phyloP scores from a whole-genome alignment of 2,329 filamentous ascomycete genomes.

The Sphaerulina musiva region DNA sequence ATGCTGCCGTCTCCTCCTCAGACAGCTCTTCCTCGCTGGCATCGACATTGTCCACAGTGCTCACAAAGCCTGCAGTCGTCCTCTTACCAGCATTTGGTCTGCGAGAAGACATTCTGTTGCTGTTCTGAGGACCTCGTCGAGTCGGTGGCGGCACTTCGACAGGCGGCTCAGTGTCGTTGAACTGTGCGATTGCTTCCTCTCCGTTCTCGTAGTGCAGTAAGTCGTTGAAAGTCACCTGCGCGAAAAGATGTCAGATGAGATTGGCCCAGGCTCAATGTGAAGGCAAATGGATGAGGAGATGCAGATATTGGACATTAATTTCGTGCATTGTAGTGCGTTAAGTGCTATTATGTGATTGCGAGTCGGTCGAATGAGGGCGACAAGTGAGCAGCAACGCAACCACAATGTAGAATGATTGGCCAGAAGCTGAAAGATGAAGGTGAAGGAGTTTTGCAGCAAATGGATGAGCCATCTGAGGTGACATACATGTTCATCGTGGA shows the following conservation, averaged over 20 bases:
- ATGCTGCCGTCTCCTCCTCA: slow-evolving; percentile 18
- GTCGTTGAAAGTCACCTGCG: slow-evolving; percentile 42
- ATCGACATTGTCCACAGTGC: slow-evolving; percentile 25
- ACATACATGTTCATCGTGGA: slow-evolving; percentile 37
- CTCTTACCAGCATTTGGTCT: slow-evolving; percentile 16
- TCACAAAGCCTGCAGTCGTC: slow-evolving; percentile 25
- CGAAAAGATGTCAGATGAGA: slow-evolving; percentile 1
- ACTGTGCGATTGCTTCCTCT: slow-evolving; percentile 40
- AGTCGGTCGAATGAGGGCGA: not conserved
- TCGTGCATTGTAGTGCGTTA: not conserved
- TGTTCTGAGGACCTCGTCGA: slow-evolving; percentile 4
- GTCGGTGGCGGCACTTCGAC: slow-evolving; percentile 2
- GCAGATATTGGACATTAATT: not conserved
- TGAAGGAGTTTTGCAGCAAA: not conserved
- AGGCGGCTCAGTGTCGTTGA: slow-evolving; percentile 26
- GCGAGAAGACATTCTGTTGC: slow-evolving; percentile 24
- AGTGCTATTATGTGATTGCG: not conserved
- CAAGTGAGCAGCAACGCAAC: not conserved
- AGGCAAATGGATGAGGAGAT: not conserved
- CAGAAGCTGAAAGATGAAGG: not conserved
- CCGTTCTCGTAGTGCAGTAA: slow-evolving; percentile 45
- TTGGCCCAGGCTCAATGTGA: not conserved
- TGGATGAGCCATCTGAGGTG: too few species aligned
- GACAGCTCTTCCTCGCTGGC: slow-evolving; percentile 23
- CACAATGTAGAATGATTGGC: not conserved